These are phyloP conservation scores for Xylariaceae sp. DNA, from an alignment of 2,329 filamentous ascomycete species.

Conservation along the genomic window DNA sequence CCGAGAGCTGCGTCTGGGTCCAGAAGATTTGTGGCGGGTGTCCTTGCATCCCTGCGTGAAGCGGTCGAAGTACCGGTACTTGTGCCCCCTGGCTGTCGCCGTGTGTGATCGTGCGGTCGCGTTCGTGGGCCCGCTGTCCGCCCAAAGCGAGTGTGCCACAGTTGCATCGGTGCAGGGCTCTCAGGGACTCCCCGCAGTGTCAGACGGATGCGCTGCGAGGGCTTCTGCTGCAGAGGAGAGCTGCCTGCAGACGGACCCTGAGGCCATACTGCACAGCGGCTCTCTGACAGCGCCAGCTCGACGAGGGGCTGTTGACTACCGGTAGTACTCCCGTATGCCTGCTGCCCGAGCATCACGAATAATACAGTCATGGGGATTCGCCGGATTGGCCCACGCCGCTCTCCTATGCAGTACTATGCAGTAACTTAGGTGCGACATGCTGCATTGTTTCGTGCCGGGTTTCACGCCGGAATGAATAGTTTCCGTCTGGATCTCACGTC, in stretches of 20 bases:
- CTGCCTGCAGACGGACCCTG: neutral
- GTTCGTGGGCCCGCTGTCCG: neutral
- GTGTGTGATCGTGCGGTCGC: too few relatives aligned
- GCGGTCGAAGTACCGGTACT: slow-evolving; percentile 14
- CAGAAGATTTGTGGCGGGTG: slow-evolving; percentile 15
- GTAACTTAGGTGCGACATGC: too few relatives aligned
- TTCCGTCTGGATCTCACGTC: too few relatives aligned
- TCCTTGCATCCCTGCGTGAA: neutral
- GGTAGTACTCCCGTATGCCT: neutral
- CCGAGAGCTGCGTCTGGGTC: slow-evolving; percentile 6
- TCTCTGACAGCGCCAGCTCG: neutral
- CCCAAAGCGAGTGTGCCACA: slow-evolving; percentile 5
- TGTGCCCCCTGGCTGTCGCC: too few relatives aligned
- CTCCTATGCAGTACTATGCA: too few relatives aligned
- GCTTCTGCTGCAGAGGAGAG: neutral
- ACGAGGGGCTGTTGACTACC: slow-evolving; percentile 2
- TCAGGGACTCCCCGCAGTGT: slow-evolving; percentile 6
- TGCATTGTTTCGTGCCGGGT: too few relatives aligned
- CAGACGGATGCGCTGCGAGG: slow-evolving; percentile 1
- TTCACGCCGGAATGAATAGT: too few relatives aligned
- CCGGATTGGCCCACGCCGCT: too few relatives aligned
- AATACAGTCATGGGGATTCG: too few relatives aligned
- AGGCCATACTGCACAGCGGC: neutral
- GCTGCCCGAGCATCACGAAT: slow-evolving; percentile 7
- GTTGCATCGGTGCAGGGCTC: slow-evolving; percentile 11